Base-by-base conservation (phyloP, 345 rosid genomes). In the Syzygium oleosum region DNA sequence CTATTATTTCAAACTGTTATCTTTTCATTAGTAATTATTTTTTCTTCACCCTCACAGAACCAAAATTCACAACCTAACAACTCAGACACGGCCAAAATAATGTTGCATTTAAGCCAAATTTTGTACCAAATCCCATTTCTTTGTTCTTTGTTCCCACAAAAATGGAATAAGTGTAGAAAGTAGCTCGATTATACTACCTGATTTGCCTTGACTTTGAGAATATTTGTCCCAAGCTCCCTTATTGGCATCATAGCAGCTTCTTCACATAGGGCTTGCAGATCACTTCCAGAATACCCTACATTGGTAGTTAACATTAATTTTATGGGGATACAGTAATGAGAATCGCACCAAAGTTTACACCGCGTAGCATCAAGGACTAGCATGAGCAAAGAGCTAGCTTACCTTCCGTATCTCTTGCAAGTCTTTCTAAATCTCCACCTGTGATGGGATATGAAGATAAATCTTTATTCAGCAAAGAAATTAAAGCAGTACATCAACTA, bases 231-330 rank as follows among this genome's bases (percentile, higher is more conserved):
- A n/a, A 97, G 97, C 92, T 97, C 99, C 92, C 99, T 90, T 87
- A 97, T 96, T 59, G 99, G 99, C 99, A 97, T 96, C 99, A 97
- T 96, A 78, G 99, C 99, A 85, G 99, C 99, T 94, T 97, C 99
- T 93, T 97, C 99, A 89, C 99, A 97, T 90, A 97, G 86, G 85
- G 99, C 99, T 95, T 96, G 99, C 55, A 97, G 92, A 92, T 97
- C 99, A 56, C 99, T 97, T 89, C 99, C 99, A 89, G 99, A 96
- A 94, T 96, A 97, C 73, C 98, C 99, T 97, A 88, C 78, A 29
- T 34, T 19, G 27, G 49, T 38, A 38, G 49, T 73, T 73, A 27
- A 73, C 52, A 19, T 68, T 89, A 63, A 78, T 86, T 77, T 73
- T 51, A 22, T 61, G 27, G 52, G 34, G 25, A 8, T 25, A 65